Evolutionary conservation across 331 rosid genomes (phyloP).

Genomic region (Telfairia occidentalis): DNA sequence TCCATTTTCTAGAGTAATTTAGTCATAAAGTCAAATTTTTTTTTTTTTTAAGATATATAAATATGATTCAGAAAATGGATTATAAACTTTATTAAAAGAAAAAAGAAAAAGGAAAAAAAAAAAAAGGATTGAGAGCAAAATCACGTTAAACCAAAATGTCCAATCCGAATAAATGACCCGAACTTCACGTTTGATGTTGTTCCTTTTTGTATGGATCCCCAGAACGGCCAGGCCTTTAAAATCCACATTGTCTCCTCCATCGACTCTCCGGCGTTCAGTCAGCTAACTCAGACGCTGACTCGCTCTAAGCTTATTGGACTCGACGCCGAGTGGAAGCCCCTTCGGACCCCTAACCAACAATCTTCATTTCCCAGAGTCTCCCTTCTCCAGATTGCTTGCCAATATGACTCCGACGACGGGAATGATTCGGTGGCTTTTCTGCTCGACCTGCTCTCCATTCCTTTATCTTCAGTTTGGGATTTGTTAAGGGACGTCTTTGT

Average conservation of each 20-base stretch:
- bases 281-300: conserved; percentile 30
- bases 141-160: background rate
- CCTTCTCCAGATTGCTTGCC: conserved; percentile 84
- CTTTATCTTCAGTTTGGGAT: conserved; percentile 50
- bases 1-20: too few relatives aligned
- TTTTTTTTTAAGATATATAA: too few relatives aligned
- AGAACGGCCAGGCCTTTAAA: conserved; percentile 20
- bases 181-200: background rate
- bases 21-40: too few relatives aligned
- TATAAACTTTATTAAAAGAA: too few relatives aligned
- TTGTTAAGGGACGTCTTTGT: conserved; percentile 36
- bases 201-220: conserved; percentile 31
- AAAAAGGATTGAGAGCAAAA: too few relatives aligned
- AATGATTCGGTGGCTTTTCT: conserved; percentile 42
- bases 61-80: background rate
- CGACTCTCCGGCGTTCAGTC: conserved; percentile 61
- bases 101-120: background rate
- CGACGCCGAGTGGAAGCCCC: conserved; percentile 93
- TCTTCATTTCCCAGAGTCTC: conserved; percentile 50
- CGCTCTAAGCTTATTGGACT: conserved; percentile 57
- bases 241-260: conserved; percentile 41
- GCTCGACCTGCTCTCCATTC: conserved; percentile 51
- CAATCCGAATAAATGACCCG: background rate
- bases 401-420: conserved; percentile 27
- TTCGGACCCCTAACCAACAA: conserved; percentile 25